Base-by-base conservation (phyloP, 2,329 filamentous ascomycete species). In the Neofusicoccum sp. region DNA sequence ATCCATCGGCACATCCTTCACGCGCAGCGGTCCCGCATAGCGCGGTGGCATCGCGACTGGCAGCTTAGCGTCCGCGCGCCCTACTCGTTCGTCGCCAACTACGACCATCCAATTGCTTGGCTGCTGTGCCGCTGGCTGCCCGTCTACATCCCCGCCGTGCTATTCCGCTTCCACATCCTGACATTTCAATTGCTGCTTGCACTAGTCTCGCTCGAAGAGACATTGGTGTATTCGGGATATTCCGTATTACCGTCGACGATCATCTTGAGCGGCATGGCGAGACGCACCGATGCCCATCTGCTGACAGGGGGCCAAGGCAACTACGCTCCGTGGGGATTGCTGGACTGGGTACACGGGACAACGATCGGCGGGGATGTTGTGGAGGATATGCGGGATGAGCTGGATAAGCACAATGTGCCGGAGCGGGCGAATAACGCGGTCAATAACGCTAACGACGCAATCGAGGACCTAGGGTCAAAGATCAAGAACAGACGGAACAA, bases 1-100 rank as follows among this genome's bases (percentile, higher is more conserved):
- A 80, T 91, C 65, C 91, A 96, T 75, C 86, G 89, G 56, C 62
- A 60, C 28, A n/a, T 88, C 28, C 81, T 96, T 7, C 91, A 96
- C 75, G 66, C 72, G 0, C 64, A 48, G 14, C 66, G 68, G 38
- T 67, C 69, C 14, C 67, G 62, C 31, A 61, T 75, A 5, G 71
- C 71, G 12, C 53, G 65, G 16, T 68, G 75, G 69, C 85, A 87
- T 66, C 63, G 74, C 20, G 66, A 68, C 34, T 87, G 84, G 84
- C 84, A 49, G 16, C 30, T 61, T 28, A 73, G 79, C 49, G 76
- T 83, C 61, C 71, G 72, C 26, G 79, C 83, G 14, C 57, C 57
- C 8, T 60, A 49, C 1, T 84, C 87, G 0, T 80, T 91, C 26
- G 78, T 82, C 44, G 80, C 88, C 7, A 83, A 86, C 63, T 85